Percentiles rank a stretch among this genome's conserved stretches.
These are phyloP conservation scores for Melocanna baccifera DNA, from an alignment of 176 grass and related monocot species.

Conservation along the genomic window DNA sequence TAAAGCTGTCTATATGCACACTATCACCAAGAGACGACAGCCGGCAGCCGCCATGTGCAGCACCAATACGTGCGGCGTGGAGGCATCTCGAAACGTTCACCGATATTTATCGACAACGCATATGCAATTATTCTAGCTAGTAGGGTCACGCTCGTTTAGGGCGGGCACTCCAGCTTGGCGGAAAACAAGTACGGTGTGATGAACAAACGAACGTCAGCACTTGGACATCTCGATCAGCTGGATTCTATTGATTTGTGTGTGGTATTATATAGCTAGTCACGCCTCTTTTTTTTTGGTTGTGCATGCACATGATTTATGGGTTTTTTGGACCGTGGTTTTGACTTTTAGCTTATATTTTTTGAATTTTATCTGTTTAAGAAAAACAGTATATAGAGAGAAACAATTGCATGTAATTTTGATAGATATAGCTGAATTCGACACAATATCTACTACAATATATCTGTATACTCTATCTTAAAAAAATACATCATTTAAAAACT, in stretches of 20 bases:
- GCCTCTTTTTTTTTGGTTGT: too few species aligned
- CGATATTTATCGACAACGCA: background rate
- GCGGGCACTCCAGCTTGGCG: background rate
- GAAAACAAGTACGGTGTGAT: background rate
- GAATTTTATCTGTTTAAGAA: too few species aligned
- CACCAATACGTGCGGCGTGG: background rate
- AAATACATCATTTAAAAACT: too few species aligned
- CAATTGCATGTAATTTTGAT: rapidly evolving
- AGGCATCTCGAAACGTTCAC: background rate
- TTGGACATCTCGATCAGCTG: background rate
- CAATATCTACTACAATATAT: too few species aligned
- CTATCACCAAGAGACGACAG: background rate
- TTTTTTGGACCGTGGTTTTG: too few species aligned
- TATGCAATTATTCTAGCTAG: background rate
- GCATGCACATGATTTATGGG: too few species aligned
- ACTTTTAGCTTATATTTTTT: too few species aligned
- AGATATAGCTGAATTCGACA: too few species aligned
- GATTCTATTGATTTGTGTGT: too few species aligned
- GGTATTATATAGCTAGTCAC: too few species aligned
- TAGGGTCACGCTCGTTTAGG: background rate
- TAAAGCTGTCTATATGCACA: background rate
- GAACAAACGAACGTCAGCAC: background rate
- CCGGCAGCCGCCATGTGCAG: constrained; percentile 4
- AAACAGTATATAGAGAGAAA: too few species aligned
- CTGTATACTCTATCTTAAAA: too few species aligned